Evolutionary conservation across 129 eudicot genomes (phyloP).

Genomic region (Lonicera japonica): DNA sequence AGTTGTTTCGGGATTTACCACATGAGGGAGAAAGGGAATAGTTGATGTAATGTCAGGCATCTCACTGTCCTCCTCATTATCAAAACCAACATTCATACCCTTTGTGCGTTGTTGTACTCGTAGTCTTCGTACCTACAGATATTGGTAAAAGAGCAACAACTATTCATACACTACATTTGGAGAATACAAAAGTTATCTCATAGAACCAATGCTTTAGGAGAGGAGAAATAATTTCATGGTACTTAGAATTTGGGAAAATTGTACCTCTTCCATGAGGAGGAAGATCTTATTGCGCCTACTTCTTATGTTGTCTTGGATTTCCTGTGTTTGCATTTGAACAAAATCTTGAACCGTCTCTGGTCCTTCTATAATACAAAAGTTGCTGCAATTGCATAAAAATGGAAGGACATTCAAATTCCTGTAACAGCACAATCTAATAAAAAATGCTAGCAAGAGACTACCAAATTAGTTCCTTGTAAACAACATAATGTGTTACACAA

Average conservation of each 20-base stretch:
- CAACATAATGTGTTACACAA: background rate
- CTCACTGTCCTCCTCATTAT: conserved; percentile 50
- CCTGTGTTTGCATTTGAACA: conserved; percentile 77
- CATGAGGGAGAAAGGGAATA: conserved; percentile 82
- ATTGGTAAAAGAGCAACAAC: background rate
- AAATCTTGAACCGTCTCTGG: conserved; percentile 95
- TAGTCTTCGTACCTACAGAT: conserved; percentile 76
- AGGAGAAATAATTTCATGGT: conserved; percentile 5
- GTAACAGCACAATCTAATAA: background rate
- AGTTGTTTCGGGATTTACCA: conserved; percentile 39
- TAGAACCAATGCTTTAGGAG: background rate
- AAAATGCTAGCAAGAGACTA: background rate
- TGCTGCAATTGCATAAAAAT: conserved; percentile 43
- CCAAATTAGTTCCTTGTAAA: background rate
- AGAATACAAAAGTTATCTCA: background rate
- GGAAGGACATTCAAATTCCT: background rate
- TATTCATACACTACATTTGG: too few species aligned
- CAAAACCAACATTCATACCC: conserved; percentile 35
- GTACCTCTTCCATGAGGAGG: conserved; percentile 97
- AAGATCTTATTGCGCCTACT: conserved; percentile 95
- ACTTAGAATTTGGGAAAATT: conserved; percentile 3
- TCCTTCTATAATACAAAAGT: conserved; percentile 96
- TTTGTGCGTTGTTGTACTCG: conserved; percentile 83
- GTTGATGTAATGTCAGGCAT: conserved; percentile 94
- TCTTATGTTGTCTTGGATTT: conserved; percentile 79